Evolutionary conservation across 129 eudicot species (phyloP).

Genomic region (Helichrysum umbraculigerum): DNA sequence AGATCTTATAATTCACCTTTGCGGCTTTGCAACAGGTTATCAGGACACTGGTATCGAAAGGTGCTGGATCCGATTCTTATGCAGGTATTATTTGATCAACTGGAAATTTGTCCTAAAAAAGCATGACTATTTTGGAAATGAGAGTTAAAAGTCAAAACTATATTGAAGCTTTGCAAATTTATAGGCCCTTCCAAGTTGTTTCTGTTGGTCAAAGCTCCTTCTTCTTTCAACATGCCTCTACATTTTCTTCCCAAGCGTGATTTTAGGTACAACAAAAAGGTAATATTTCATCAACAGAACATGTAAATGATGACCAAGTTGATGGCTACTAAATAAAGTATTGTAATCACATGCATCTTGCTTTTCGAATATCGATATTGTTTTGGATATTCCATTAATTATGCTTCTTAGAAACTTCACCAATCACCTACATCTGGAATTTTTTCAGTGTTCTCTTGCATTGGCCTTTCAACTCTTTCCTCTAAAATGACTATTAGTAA

Average conservation of each 20-base stretch:
- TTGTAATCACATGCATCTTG: background rate
- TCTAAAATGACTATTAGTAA: background rate
- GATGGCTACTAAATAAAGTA: background rate
- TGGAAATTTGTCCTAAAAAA: slow-evolving; percentile 10
- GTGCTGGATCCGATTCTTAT: slow-evolving; percentile 79
- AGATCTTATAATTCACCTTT: slow-evolving; percentile 14
- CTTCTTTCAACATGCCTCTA: slow-evolving; percentile 67
- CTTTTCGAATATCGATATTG: background rate
- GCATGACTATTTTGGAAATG: background rate
- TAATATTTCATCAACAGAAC: slow-evolving; percentile 15
- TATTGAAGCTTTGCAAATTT: slow-evolving; percentile 21
- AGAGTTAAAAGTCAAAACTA: background rate
- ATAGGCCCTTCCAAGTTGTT: slow-evolving; percentile 85
- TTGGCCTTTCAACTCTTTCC: background rate
- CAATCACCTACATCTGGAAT: background rate
- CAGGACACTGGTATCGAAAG: slow-evolving; percentile 71
- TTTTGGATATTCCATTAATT: background rate
- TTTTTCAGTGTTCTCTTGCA: background rate
- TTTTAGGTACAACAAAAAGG: slow-evolving; percentile 66
- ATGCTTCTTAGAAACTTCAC: background rate
- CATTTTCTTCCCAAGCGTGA: slow-evolving; percentile 97
- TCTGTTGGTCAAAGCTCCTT: slow-evolving; percentile 77
- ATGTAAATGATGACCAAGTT: slow-evolving; percentile 2
- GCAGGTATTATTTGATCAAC: slow-evolving; percentile 52
- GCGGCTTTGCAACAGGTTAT: slow-evolving; percentile 52